A percentile compares a stretch with the other conserved stretches of the same genome.
phyloP scores from a whole-genome alignment of 1,284 basidiomycete genomes.

The Phlebopus sp. region DNA sequence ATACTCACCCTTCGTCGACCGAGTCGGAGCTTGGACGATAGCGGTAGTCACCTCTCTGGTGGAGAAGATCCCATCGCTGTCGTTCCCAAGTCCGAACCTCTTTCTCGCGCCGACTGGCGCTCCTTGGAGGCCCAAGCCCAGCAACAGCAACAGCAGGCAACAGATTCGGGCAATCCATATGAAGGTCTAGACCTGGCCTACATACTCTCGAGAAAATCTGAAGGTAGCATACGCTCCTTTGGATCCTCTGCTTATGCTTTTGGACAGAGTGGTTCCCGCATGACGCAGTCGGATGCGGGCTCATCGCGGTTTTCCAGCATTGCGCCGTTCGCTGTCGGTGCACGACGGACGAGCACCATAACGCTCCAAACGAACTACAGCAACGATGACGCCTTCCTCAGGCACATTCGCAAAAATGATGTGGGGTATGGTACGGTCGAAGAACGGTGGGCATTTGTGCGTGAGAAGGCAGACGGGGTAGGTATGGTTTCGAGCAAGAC shows the following conservation, averaged over 20 bases:
- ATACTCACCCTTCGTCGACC: conserved; percentile 49
- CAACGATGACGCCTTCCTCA: conserved; percentile 59
- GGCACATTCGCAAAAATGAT: conserved; percentile 48
- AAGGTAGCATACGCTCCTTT: conserved; percentile 32
- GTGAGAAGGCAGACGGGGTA: conserved; percentile 47
- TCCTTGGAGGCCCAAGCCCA: conserved; percentile 28
- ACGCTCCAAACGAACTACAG: conserved; percentile 39
- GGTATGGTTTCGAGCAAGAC: conserved; percentile 17
- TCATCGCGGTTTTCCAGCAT: conserved; percentile 19
- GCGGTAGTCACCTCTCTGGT: conserved; percentile 29
- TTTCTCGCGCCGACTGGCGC: conserved; percentile 44
- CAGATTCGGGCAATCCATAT: conserved; percentile 21
- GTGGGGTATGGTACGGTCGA: conserved; percentile 44
- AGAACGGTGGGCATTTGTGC: conserved; percentile 61
- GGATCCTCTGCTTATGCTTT: conserved; percentile 36
- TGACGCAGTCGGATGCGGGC: conserved; percentile 10
- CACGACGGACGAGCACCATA: conserved; percentile 48
- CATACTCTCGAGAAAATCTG: conserved; percentile 35
- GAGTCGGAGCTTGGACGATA: conserved; percentile 52
- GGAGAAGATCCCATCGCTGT: conserved; percentile 33
- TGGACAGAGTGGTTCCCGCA: conserved; percentile 9
- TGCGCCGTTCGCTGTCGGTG: conserved; percentile 22
- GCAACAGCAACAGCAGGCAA: conserved; percentile 13
- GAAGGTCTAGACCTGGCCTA: conserved; percentile 45
- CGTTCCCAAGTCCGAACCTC: conserved; percentile 43